Conservation (phyloP, 1,284 basidiomycete species). For the Pseudozyma sp. region DNA sequence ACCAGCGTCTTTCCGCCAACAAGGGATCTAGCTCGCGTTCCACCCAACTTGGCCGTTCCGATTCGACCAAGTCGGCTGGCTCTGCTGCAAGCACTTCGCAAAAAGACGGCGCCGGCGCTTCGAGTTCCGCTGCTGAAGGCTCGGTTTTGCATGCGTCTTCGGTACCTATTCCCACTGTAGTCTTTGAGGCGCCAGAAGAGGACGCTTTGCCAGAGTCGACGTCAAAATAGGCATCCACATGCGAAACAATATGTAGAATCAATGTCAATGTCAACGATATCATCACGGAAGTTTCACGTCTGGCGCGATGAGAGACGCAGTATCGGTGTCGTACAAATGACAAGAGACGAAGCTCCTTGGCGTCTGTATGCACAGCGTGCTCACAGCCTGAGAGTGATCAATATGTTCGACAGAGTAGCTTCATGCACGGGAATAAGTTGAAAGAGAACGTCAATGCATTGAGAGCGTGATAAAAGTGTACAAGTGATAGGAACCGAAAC, state of each 20-base stretch:
- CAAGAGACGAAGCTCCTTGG: too few species aligned
- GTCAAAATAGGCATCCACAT: constrained; percentile 7
- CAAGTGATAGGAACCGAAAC: constrained; percentile 3
- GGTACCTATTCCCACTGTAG: constrained; percentile 34
- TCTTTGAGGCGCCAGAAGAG: constrained; percentile 49
- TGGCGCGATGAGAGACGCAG: too few species aligned
- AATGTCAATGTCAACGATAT: not conserved
- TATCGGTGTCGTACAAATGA: too few species aligned
- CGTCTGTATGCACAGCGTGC: too few species aligned
- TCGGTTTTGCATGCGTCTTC: constrained; percentile 13
- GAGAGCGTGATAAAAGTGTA: constrained; percentile 5
- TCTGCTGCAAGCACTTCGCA: constrained; percentile 8
- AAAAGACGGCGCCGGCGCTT: constrained; percentile 6
- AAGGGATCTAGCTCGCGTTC: constrained; percentile 28
- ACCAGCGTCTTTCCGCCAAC: constrained; percentile 81
- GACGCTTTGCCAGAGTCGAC: constrained; percentile 24
- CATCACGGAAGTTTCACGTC: not conserved
- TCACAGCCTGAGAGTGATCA: too few species aligned
- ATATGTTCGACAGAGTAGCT: too few species aligned
- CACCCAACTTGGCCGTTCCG: constrained; percentile 27
- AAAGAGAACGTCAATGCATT: not conserved
- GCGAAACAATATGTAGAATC: not conserved
- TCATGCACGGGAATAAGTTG: not conserved
- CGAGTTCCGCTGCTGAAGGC: not conserved
- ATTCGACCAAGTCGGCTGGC: constrained; percentile 26